Evolutionary conservation across 2,329 filamentous ascomycete species (phyloP).

Genomic region (Talaromyces albobiverticillius): DNA sequence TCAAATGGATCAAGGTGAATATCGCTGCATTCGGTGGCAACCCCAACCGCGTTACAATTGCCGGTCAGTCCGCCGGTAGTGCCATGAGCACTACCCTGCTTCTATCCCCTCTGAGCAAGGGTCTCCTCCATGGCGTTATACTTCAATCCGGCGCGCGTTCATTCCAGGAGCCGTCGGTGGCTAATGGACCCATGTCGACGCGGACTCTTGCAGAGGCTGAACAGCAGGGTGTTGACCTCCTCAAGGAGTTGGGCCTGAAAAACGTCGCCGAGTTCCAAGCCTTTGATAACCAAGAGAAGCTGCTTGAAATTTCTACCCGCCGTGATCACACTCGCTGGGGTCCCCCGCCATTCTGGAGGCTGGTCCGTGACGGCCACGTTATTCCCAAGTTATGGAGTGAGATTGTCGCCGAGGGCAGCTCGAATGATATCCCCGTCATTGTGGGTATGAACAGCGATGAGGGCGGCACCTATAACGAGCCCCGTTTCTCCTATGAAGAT

Average conservation of each 20-base stretch:
- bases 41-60: constrained; percentile 21
- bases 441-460: too few species aligned
- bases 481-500: too few species aligned
- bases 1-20: constrained; percentile 22
- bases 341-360: too few species aligned
- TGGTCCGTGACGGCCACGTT: not conserved
- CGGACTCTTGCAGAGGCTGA: too few species aligned
- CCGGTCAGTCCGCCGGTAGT: constrained; percentile 26
- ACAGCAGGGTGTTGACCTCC: too few species aligned
- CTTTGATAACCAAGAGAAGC: too few species aligned
- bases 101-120: not conserved
- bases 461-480: too few species aligned
- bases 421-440: too few species aligned
- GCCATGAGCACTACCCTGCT: constrained; percentile 6
- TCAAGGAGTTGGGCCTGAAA: too few species aligned
- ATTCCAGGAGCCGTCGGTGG: not conserved
- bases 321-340: too few species aligned
- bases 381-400: not conserved
- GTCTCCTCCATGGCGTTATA: not conserved
- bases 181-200: not conserved
- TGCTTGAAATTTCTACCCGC: too few species aligned
- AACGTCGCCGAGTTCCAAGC: too few species aligned
- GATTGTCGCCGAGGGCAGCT: not conserved
- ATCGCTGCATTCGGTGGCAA: constrained; percentile 29
- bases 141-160: not conserved